These are phyloP conservation scores for Triticum aestivum DNA, from an alignment of 176 grass and related monocot genomes.

Conservation along the genomic window IWGSC_CS_RefSeq_v2.1 NC_057813.1:529267785-529268284, in stretches of 20 bases:
- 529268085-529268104: slow-evolving; percentile 59
- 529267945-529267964: slow-evolving; percentile 54
- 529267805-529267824: slow-evolving; percentile 64
- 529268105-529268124: slow-evolving; percentile 65
- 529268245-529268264: slow-evolving; percentile 52
- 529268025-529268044: slow-evolving; percentile 57
- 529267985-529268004: slow-evolving; percentile 64
- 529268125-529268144: slow-evolving; percentile 42
- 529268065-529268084: slow-evolving; percentile 57
- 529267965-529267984: slow-evolving; percentile 48
- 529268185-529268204: slow-evolving; percentile 53
- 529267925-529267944: slow-evolving; percentile 59
- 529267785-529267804: slow-evolving; percentile 63
- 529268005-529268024: slow-evolving; percentile 82
- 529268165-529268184: slow-evolving; percentile 62
- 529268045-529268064: slow-evolving; percentile 47
- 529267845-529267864: slow-evolving; percentile 53
- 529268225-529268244: slow-evolving; percentile 65
- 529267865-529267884: slow-evolving; percentile 20
- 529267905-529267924: slow-evolving; percentile 77
- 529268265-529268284: slow-evolving; percentile 53
- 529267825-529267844: slow-evolving; percentile 58
- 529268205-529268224: slow-evolving; percentile 57
- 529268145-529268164: slow-evolving; percentile 53
- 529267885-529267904: slow-evolving; percentile 66